Conservation (phyloP, 2,329 filamentous ascomycete genomes). For the Pseudogymnoascus sp. region DNA sequence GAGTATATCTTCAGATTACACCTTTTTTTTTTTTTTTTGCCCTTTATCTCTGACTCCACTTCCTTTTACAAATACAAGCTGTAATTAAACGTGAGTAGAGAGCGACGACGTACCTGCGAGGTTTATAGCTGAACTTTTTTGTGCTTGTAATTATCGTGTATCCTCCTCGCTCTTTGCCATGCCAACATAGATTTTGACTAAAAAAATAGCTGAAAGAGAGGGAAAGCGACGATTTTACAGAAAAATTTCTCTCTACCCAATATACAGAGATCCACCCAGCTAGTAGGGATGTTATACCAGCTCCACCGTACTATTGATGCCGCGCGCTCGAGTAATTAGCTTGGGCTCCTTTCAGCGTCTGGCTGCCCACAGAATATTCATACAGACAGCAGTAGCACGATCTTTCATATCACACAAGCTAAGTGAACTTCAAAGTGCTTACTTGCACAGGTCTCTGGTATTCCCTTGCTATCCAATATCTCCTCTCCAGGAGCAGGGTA, state of each 20-base stretch:
- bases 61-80: not conserved
- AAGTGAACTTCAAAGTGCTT: not conserved
- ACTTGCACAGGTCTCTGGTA: not conserved
- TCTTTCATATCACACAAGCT: not conserved
- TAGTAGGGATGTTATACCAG: not conserved
- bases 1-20: slow-evolving; percentile 21
- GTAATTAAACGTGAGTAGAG: not conserved
- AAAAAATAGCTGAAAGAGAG: not conserved
- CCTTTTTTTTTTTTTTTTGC: slow-evolving; percentile 11
- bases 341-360: not conserved
- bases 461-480: slow-evolving; percentile 2
- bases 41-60: not conserved
- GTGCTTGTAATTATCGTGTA: not conserved
- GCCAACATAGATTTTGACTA: not conserved
- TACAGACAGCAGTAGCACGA: not conserved
- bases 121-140: not conserved
- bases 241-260: not conserved
- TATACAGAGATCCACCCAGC: not conserved
- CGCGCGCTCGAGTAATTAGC: not conserved
- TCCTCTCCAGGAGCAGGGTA: slow-evolving; percentile 2
- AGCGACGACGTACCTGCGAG: not conserved
- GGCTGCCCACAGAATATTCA: not conserved
- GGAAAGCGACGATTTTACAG: not conserved
- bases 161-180: not conserved
- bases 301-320: not conserved